Conservation (phyloP, 768 basidiomycete genomes). For the Lactarius quietus region DNA sequence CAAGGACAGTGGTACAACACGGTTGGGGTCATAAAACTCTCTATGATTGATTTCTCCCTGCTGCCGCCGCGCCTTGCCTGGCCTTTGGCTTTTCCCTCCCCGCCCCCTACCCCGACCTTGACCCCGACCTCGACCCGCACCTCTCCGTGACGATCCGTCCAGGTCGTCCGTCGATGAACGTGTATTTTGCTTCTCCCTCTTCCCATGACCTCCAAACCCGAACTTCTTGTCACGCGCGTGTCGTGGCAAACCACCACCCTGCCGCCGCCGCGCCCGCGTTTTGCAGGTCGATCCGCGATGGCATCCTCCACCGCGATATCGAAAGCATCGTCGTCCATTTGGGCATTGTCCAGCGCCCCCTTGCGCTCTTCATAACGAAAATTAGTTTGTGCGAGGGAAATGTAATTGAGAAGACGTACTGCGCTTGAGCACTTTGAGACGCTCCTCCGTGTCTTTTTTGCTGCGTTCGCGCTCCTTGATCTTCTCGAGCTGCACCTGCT, state of each 20-base stretch:
- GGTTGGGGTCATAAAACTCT: conserved; percentile 39
- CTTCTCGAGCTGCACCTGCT: conserved; percentile 95
- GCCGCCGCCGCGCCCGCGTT: conserved; percentile 39
- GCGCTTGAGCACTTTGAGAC: conserved; percentile 82
- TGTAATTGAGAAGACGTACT: conserved; percentile 48
- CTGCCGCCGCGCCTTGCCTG: conserved; percentile 57
- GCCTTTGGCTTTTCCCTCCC: conserved; percentile 39
- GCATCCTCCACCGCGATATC: conserved; percentile 92
- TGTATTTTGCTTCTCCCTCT: conserved; percentile 78
- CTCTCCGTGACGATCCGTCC: conserved; percentile 35
- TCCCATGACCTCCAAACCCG: conserved; percentile 70
- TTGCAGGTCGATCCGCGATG: conserved; percentile 67
- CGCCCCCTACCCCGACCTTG: conserved; percentile 33
- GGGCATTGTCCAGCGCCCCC: conserved; percentile 67
- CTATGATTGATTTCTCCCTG: conserved; percentile 34
- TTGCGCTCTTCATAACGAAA: conserved; percentile 61
- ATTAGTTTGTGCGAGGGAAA: background rate
- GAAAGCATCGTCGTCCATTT: conserved; percentile 62
- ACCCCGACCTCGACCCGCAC: conserved; percentile 33
- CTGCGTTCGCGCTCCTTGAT: conserved; percentile 82
- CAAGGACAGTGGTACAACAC: conserved; percentile 75
- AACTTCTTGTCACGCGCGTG: conserved; percentile 72
- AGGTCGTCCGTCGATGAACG: conserved; percentile 77
- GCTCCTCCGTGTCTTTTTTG: conserved; percentile 91
- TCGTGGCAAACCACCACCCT: conserved; percentile 44